Base-by-base conservation (phyloP, 2,329 filamentous ascomycete genomes). In the Pseudophaeomoniella oleicola region DNA sequence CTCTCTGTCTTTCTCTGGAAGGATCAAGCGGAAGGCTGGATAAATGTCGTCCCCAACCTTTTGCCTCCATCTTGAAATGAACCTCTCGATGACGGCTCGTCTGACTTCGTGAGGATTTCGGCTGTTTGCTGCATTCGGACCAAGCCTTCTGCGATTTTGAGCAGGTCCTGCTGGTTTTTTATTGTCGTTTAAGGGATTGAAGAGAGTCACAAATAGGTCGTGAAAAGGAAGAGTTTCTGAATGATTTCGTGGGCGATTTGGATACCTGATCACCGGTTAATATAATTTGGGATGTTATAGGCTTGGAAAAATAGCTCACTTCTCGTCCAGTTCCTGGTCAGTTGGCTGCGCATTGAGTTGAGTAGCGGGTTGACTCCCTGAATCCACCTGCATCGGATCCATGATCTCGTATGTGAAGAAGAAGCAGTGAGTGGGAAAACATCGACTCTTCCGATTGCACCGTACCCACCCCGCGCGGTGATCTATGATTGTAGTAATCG, bases 11-110 rank as follows among this genome's bases (percentile, higher is more conserved):
- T 93, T 92, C 50, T 92, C 85, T 0, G 88, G 87, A 3, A 94
- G 68, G 39, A 96, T 94, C 33, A 98, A 71, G 14, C 90, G 78
- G 56, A 98, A 72, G 2, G 85, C 88, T 0, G 90, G 90, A 52
- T 90, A 96, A 49, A 98, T 83, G 56, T 98, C 90, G 47, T 84
- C 65, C 16, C 90, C 90, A 15, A 94, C 87, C 42, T 94, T 78
- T 38, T 75, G 75, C 29, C 87, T 75, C 90, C 90, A 98, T 54
- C 75, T 71, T 11, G 72, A 71, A 46, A 98, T 84, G 62, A 94
- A 98, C 5, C 79, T 69, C 38, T 87, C 75, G 44, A 98, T 85
- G 45, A 94, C 81, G 47, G 77, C 74, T 1, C 81, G 73, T 27
- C 85, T 75, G 42, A 81, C 72, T 54, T 94, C 86, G 45, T 88